Conservation (phyloP, 805 yeast genomes). For the Pichia insulana region DNA sequence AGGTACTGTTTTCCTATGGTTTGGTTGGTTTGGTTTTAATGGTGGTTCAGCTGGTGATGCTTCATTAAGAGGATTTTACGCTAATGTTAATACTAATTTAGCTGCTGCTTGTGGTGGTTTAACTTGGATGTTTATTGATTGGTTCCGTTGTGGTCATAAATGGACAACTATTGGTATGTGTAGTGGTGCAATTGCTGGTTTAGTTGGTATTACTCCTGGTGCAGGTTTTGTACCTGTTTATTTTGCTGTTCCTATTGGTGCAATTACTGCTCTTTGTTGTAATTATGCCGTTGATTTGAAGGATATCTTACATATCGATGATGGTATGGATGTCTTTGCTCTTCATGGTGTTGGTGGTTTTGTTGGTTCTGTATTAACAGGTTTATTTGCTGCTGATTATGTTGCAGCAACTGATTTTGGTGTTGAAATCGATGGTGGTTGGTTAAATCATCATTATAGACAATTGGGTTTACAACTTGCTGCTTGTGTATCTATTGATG, state of each 20-base stretch:
- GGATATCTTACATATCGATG: slow-evolving; percentile 67
- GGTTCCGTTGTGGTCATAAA: slow-evolving; percentile 73
- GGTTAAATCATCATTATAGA: slow-evolving; percentile 73
- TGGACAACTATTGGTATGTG: slow-evolving; percentile 94
- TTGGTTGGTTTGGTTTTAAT: slow-evolving; percentile 99
- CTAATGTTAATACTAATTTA: slow-evolving; percentile 83
- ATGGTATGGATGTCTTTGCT: slow-evolving; percentile 91
- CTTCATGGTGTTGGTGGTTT: slow-evolving; percentile 93
- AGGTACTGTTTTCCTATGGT: slow-evolving; percentile 93
- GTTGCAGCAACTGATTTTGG: slow-evolving; percentile 75
- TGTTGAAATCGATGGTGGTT: slow-evolving; percentile 66
- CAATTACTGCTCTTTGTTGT: slow-evolving; percentile 66
- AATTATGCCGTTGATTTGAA: slow-evolving; percentile 83
- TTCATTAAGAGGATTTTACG: slow-evolving; percentile 88
- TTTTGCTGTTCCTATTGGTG: slow-evolving; percentile 79
- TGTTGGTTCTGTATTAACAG: slow-evolving; percentile 76
- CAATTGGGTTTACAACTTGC: slow-evolving; percentile 89
- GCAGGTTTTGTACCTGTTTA: slow-evolving; percentile 95
- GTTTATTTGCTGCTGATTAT: slow-evolving; percentile 87
- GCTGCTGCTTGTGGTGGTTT: slow-evolving; percentile 93
- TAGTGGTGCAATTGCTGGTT: slow-evolving; percentile 88
- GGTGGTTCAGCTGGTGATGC: slow-evolving; percentile 97
- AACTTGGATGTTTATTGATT: slow-evolving; percentile 90
- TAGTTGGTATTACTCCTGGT: slow-evolving; percentile 93
- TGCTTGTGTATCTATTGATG: slow-evolving; percentile 58